Evolutionary conservation across 495 filamentous ascomycete genomes (phyloP).

Genomic region (Xylona heveae): DNA sequence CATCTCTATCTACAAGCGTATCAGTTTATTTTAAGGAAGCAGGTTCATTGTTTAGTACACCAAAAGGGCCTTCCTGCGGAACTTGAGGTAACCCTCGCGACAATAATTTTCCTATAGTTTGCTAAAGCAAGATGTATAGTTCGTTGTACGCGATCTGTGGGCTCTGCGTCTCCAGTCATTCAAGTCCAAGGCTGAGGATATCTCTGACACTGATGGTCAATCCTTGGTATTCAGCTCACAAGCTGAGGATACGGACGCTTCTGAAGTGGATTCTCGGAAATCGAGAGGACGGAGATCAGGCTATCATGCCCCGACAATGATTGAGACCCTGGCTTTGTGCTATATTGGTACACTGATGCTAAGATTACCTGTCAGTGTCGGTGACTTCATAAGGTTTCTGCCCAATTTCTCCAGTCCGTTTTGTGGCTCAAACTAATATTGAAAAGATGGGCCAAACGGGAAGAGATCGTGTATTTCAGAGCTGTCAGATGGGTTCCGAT

Average conservation of each 20-base stretch:
- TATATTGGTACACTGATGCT: constrained; percentile 45
- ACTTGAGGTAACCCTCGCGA: constrained; percentile 28
- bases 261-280: constrained; percentile 5
- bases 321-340: constrained; percentile 41
- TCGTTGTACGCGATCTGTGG: constrained; percentile 48
- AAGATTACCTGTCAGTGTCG: constrained; percentile 37
- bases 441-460: constrained; percentile 19
- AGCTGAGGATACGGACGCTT: constrained; percentile 10
- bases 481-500: constrained; percentile 14
- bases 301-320: constrained; percentile 25
- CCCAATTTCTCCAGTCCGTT: not conserved
- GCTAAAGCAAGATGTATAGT: constrained; percentile 9
- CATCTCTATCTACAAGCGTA: constrained; percentile 66
- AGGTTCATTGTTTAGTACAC: constrained; percentile 40
- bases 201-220: constrained; percentile 11
- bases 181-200: constrained; percentile 17
- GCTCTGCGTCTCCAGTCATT: constrained; percentile 34
- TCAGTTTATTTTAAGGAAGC: constrained; percentile 69
- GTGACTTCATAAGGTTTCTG: constrained; percentile 36
- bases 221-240: constrained; percentile 6
- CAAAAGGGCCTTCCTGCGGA: constrained; percentile 38
- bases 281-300: not conserved
- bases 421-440: not conserved
- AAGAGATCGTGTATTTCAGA: constrained; percentile 17
- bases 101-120: not conserved